Evolutionary conservation across 371 early-diverging fungal species (phyloP), one percentile per base, ranked within the genome.

Genomic region (Circinella minor): DNA sequence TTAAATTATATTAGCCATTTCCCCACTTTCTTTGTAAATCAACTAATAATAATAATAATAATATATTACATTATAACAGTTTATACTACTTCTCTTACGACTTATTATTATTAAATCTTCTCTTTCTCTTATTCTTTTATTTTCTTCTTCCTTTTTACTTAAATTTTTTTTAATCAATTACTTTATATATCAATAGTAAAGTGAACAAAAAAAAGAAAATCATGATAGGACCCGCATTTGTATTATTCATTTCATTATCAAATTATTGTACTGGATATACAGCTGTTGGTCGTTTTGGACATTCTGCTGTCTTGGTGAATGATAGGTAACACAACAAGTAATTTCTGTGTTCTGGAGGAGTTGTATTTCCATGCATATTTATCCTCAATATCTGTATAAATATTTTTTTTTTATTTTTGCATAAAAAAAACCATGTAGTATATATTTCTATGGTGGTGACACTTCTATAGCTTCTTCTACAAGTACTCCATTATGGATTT

Each of bases 401-500:
- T n/a, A n/a, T n/a, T n/a, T n/a, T n/a, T n/a, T n/a, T n/a, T n/a
- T 27, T 27, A 2, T 27, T 27, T 27, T 27, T 27, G 27, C 27
- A 27, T 27, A 1, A 27, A 27, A 27, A 27, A 27, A 27, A 27
- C 27, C 27, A 27, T 27, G 9, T 43, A 81, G 82, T 67, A 74
- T 81, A 10, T 77, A 77, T 49, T 82, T 82, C 67, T 82, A 82
- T 65, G 82, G 82, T 43, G 82, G 82, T 1, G 78, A 82, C 60
- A 74, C 78, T 37, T 70, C 82, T 1, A 69, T 82, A 20, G 72
- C 74, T 36, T 69, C 79, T 20, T 57, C 71, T 15, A 46, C 60
- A 3, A 59, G 67, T 20, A 80, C 75, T 27, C 74, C 80, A 37
- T 65, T 73, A 34, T 78, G 78, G 76, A 63, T 80, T 37, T 77